These are phyloP conservation scores for Boletellus sp. DNA, from an alignment of 768 basidiomycete species.

Conservation along the genomic window DNA sequence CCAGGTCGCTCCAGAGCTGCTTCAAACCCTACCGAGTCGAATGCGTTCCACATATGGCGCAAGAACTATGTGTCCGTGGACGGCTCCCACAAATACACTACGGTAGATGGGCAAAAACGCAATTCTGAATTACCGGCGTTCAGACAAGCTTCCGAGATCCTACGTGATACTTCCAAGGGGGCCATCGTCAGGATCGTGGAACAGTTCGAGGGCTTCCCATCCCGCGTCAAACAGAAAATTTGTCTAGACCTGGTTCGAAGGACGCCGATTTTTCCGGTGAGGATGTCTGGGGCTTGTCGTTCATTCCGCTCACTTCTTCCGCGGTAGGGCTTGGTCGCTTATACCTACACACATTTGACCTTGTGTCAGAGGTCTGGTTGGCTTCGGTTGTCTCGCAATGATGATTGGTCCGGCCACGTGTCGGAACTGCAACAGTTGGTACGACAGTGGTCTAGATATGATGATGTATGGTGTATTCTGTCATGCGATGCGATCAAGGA, in stretches of 20 bases:
- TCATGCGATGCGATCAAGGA: slow-evolving; percentile 10
- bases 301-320: slow-evolving; percentile 3
- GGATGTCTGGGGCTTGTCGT: neutral
- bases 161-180: slow-evolving; percentile 13
- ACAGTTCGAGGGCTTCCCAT: slow-evolving; percentile 12
- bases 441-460: slow-evolving; percentile 4
- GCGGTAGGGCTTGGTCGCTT: slow-evolving; percentile 29
- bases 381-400: slow-evolving; percentile 9
- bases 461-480: slow-evolving; percentile 11
- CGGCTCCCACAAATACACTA: slow-evolving; percentile 13
- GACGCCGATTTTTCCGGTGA: slow-evolving; percentile 25
- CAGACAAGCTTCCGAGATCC: slow-evolving; percentile 2
- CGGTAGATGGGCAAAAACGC: slow-evolving; percentile 14
- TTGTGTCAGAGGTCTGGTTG: slow-evolving; percentile 12
- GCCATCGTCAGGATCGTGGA: slow-evolving; percentile 18
- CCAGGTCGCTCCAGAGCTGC: neutral
- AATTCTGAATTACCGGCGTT: neutral
- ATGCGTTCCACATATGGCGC: slow-evolving; percentile 17
- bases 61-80: neutral
- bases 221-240: neutral
- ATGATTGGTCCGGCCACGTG: slow-evolving; percentile 8
- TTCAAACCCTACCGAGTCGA: neutral
- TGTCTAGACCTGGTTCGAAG: slow-evolving; percentile 15
- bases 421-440: slow-evolving; percentile 8
- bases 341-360: slow-evolving; percentile 26